These are phyloP conservation scores for Kazachstania sp. DNA, from an alignment of 1,139 yeast species.

Conservation along the genomic window DNA sequence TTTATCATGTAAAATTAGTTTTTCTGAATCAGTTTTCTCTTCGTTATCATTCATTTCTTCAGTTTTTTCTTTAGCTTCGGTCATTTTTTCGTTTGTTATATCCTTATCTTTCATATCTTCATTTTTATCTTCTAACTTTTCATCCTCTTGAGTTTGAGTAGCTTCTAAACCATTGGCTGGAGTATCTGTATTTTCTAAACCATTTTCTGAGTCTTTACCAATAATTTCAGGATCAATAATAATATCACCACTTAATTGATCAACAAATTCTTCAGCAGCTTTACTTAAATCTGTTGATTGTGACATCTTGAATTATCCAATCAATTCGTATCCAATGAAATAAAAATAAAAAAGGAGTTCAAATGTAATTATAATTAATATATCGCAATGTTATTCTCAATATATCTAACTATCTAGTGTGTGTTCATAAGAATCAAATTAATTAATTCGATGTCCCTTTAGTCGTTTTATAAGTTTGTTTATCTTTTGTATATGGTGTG, in stretches of 20 bases:
- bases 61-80: not conserved
- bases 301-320: not conserved
- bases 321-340: not conserved
- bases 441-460: too few species aligned
- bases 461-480: not conserved
- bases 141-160: not conserved
- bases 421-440: not conserved
- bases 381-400: too few species aligned
- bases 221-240: not conserved
- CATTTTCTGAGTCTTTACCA: not conserved
- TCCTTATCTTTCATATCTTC: not conserved
- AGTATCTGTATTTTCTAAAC: not conserved
- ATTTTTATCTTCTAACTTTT: not conserved
- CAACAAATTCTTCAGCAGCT: slow-evolving; percentile 5
- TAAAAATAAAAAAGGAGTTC: too few species aligned
- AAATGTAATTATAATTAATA: too few species aligned
- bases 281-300: not conserved
- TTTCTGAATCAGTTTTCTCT: slow-evolving; percentile 3
- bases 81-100: too few species aligned
- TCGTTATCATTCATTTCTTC: not conserved
- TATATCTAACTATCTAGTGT: not conserved
- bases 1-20: slow-evolving; percentile 19
- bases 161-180: slow-evolving; percentile 1
- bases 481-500: slow-evolving; percentile 7
- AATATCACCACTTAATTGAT: slow-evolving; percentile 3